Evolutionary conservation across 2,329 filamentous ascomycete genomes (phyloP), one percentile per base, ranked within the genome.

Genomic region (Ophiocordyceps camponoti-rufipedis): DNA sequence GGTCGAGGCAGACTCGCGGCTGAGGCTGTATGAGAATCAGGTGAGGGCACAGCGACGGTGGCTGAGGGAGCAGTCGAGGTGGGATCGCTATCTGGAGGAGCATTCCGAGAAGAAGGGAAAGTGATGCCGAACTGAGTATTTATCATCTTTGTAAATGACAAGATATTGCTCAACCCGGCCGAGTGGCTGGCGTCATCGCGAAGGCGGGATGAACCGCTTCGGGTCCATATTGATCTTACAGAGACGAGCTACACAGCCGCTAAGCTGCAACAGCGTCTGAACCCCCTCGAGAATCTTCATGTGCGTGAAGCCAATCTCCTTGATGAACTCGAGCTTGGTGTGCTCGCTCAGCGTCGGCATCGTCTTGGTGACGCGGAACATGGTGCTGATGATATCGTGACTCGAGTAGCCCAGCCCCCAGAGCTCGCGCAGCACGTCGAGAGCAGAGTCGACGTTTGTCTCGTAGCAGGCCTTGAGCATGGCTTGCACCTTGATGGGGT

Each of bases 271-370:
- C 50, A 95, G 74, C 8, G 89, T 95, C 65, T 96, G 89, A 23
- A 98, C 85, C 29, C 91, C 91, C 59, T 98, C 91, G n/a, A 98
- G 69, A 46, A 98, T 89, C 62, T 93, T 88, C 91, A 98, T 98
- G 60, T 98, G 91, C 2, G 91, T 94, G 63, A 96, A 96, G 45
- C 91, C 91, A 62, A 98, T 98, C 66, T 95, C 91, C 66, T 87
- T 89, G 66, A 96, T 94, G 55, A 96, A 98, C 60, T 96, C 89
- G 49, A 98, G 70, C 68, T 95, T 95, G 14, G 87, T 80, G 62
- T 96, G 87, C 65, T 98, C 91, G 53, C 86, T 91, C 47, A 98
- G 68, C 1, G 82, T 86, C 2, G 85, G 84, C 48, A 96, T 87
- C 1, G 87, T 93, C 70, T 96, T 98, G 42, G 91, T 96, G 48